These are phyloP conservation scores for Fomitopsis pinicola DNA, from an alignment of 1,284 basidiomycete genomes.

Conservation along the genomic window DNA sequence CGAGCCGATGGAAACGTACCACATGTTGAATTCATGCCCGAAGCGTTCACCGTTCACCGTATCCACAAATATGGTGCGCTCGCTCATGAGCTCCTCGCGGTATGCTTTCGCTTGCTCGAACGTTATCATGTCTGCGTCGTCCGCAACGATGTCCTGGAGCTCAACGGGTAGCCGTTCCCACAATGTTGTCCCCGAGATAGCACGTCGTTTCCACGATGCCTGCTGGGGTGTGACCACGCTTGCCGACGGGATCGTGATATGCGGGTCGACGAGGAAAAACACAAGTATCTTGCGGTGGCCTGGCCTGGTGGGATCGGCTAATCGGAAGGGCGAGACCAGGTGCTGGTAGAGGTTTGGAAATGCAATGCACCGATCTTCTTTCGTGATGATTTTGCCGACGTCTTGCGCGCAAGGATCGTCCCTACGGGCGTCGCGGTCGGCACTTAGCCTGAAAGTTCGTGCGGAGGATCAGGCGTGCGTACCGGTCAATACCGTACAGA, in stretches of 20 bases:
- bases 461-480: slow-evolving; percentile 1
- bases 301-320: slow-evolving; percentile 24
- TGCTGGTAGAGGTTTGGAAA: slow-evolving; percentile 34
- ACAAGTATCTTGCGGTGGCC: slow-evolving; percentile 30
- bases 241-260: neutral
- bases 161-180: slow-evolving; percentile 7
- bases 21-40: slow-evolving; percentile 14
- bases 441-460: neutral
- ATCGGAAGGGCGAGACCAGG: slow-evolving; percentile 27
- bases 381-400: slow-evolving; percentile 19
- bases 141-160: slow-evolving; percentile 9
- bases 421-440: slow-evolving; percentile 7
- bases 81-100: slow-evolving; percentile 12
- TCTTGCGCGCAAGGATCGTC: neutral
- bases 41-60: slow-evolving; percentile 8
- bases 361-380: slow-evolving; percentile 21
- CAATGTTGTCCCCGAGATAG: slow-evolving; percentile 19
- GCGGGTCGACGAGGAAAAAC: slow-evolving; percentile 31
- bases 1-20: neutral
- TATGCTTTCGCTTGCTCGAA: slow-evolving; percentile 10
- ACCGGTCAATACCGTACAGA: slow-evolving; percentile 7
- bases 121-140: slow-evolving; percentile 4
- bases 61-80: slow-evolving; percentile 8
- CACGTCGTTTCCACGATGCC: slow-evolving; percentile 17
- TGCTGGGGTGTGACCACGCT: slow-evolving; percentile 2